Evolutionary conservation across 2,329 filamentous ascomycete species (phyloP).

Genomic region (Aureobasidium sp.): DNA sequence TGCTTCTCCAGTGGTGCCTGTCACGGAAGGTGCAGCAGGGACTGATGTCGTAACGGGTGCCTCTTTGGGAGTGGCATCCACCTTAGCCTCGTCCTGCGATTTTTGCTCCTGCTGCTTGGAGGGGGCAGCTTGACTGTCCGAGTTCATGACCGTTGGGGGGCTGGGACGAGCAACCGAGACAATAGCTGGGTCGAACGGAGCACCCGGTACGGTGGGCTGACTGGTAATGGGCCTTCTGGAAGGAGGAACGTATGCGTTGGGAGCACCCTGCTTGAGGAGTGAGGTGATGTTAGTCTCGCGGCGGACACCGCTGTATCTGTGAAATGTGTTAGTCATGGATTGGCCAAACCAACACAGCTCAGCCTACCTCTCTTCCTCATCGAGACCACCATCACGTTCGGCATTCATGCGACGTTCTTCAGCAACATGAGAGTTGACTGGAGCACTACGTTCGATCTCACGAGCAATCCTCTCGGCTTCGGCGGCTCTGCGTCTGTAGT

Average conservation of each 20-base stretch:
- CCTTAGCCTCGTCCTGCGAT: constrained; percentile 21
- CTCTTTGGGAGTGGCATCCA: neutral
- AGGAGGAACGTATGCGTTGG: constrained; percentile 82
- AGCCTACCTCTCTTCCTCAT: constrained; percentile 86
- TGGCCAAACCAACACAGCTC: neutral
- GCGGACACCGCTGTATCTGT: constrained; percentile 83
- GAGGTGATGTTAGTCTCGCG: constrained; percentile 52
- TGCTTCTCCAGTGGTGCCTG: neutral
- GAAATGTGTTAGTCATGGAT: constrained; percentile 16
- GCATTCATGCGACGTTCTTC: constrained; percentile 72
- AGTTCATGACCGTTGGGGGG: constrained; percentile 22
- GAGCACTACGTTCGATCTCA: constrained; percentile 74
- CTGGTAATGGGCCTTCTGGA: constrained; percentile 73
- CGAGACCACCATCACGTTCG: constrained; percentile 57
- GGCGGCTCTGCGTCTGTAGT: constrained; percentile 70
- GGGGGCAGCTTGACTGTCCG: constrained; percentile 19
- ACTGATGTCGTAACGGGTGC: neutral
- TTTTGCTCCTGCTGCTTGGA: constrained; percentile 26
- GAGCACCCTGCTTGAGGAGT: constrained; percentile 53
- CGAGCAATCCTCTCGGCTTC: constrained; percentile 76
- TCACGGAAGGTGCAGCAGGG: constrained; percentile 1
- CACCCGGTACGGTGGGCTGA: constrained; percentile 66
- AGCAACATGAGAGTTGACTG: constrained; percentile 74
- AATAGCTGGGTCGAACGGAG: constrained; percentile 78
- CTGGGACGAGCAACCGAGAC: constrained; percentile 61